Percentiles rank a stretch among this genome's conserved stretches.
Evolutionary conservation across 2,329 filamentous ascomycete species (phyloP).

Genomic region (Blastomyces emzantsi): DNA sequence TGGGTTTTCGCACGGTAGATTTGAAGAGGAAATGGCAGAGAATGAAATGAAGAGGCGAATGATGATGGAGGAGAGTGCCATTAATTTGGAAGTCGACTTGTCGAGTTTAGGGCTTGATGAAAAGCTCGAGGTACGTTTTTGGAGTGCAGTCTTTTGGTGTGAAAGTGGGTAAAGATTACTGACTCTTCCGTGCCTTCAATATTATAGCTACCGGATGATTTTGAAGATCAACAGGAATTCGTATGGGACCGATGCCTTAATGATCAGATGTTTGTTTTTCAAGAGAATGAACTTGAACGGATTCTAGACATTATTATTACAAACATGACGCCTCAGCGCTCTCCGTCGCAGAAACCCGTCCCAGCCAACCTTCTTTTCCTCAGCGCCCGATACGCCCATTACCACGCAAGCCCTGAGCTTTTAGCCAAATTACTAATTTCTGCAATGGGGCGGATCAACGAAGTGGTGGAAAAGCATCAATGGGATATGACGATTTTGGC

Average conservation of each 20-base stretch:
- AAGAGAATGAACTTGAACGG: conserved; percentile 81
- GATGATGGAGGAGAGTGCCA: conserved; percentile 99
- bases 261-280: conserved; percentile 99
- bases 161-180: conserved; percentile 8
- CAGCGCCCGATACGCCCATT: conserved; percentile 90
- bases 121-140: conserved; percentile 65
- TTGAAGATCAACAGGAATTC: conserved; percentile 85
- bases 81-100: conserved; percentile 91
- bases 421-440: conserved; percentile 70
- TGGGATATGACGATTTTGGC: conserved; percentile 99
- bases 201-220: conserved; percentile 56
- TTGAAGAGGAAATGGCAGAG: conserved; percentile 96
- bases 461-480: conserved; percentile 88
- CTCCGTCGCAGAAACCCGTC: conserved; percentile 93
- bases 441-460: conserved; percentile 93
- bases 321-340: conserved; percentile 93
- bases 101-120: conserved; percentile 95
- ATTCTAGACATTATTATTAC: conserved; percentile 96
- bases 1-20: conserved; percentile 83
- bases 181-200: conserved; percentile 6
- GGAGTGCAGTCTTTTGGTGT: background rate
- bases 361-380: conserved; percentile 96
- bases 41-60: conserved; percentile 81
- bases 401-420: conserved; percentile 81
- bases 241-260: conserved; percentile 91